phyloP scores from a whole-genome alignment of 2,329 filamentous ascomycete species.

The Verticillium albo-atrum region DNA sequence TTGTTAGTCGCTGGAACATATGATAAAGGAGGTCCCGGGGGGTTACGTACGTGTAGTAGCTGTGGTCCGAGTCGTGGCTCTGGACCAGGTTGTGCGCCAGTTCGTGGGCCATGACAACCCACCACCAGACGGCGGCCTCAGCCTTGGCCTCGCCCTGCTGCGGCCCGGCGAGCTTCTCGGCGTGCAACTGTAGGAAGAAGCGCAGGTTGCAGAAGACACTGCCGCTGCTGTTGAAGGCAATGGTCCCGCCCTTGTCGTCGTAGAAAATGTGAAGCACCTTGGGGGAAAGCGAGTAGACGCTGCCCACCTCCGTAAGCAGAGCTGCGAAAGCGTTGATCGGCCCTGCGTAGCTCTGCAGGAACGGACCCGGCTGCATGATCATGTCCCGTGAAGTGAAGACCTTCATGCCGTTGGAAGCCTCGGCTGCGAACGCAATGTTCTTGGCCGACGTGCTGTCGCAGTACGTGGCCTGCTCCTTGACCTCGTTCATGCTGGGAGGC shows the following conservation, averaged over 20 bases:
- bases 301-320: constrained; percentile 64
- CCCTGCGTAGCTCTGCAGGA: constrained; percentile 56
- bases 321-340: constrained; percentile 66
- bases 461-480: constrained; percentile 81
- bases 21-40: not conserved
- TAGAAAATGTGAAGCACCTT: constrained; percentile 81
- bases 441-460: constrained; percentile 75
- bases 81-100: constrained; percentile 87
- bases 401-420: constrained; percentile 67
- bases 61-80: constrained; percentile 73
- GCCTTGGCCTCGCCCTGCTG: constrained; percentile 38
- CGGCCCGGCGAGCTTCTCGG: constrained; percentile 33
- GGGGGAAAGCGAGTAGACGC: constrained; percentile 67
- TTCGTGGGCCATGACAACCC: constrained; percentile 92
- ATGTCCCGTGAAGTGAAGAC: constrained; percentile 64
- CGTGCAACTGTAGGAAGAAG: constrained; percentile 79
- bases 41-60: constrained; percentile 67
- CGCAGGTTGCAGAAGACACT: constrained; percentile 92
- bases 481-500: constrained; percentile 63
- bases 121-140: constrained; percentile 83
- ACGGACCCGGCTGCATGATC: constrained; percentile 41
- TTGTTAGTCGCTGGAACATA: not conserved
- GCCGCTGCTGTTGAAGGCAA: constrained; percentile 86
- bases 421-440: constrained; percentile 66
- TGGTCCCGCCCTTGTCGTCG: constrained; percentile 72